A percentile compares a stretch with the other conserved stretches of the same genome.
These are phyloP conservation scores for Nicotiana benthamiana DNA, from an alignment of 257 asterid genomes.

Conservation along the genomic window DNA sequence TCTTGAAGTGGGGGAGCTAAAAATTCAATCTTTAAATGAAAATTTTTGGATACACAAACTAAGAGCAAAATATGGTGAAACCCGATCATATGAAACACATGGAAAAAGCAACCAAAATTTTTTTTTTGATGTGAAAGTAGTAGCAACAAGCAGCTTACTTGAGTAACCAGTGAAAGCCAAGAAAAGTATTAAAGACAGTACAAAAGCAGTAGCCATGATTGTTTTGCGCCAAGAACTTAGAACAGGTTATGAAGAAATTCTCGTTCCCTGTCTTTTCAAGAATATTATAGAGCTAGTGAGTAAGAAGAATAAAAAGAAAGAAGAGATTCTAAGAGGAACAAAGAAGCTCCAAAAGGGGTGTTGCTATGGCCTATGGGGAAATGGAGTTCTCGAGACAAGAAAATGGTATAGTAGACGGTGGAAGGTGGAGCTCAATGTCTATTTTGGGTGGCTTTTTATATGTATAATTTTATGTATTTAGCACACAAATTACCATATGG, in stretches of 20 bases:
- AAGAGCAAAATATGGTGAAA: not conserved
- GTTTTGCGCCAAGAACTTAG: not conserved
- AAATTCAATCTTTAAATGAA: not conserved
- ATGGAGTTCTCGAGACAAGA: constrained; percentile 4
- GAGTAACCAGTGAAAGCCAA: constrained; percentile 43
- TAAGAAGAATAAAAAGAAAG: not conserved
- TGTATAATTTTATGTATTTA: not conserved
- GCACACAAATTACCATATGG: not conserved
- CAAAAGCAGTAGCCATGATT: constrained; percentile 44
- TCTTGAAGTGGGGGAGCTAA: not conserved
- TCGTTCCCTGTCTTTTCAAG: not conserved
- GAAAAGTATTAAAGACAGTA: constrained; percentile 36
- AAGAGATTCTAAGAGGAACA: constrained; percentile 14
- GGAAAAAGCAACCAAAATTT: not conserved
- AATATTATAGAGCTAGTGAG: not conserved
- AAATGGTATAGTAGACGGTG: not conserved
- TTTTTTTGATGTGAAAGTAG: not conserved
- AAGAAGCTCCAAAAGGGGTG: not conserved
- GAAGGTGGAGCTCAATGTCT: constrained; percentile 5
- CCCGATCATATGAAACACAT: not conserved
- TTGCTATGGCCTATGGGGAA: constrained; percentile 1
- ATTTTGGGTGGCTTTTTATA: constrained; percentile 12
- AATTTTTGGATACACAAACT: not conserved
- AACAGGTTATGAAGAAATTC: not conserved
- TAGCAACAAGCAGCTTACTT: constrained; percentile 18